Percentiles rank a stretch among this genome's conserved stretches.
Conservation (phyloP, 768 basidiomycete species). For the Neoboletus subvelutipes region DNA sequence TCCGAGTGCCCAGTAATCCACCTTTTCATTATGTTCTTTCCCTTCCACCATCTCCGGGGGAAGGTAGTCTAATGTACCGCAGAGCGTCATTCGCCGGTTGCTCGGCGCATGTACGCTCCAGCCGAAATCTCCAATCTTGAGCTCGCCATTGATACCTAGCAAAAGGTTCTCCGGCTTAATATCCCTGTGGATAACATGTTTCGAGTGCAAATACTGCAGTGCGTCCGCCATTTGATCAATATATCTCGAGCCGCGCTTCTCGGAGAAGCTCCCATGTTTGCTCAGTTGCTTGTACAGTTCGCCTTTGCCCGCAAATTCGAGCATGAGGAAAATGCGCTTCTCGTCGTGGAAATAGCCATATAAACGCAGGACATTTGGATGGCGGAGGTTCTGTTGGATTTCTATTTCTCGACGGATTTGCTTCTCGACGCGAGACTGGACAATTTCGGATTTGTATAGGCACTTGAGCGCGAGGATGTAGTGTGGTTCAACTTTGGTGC, state of each 20-base stretch:
- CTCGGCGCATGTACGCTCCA: constrained; percentile 98
- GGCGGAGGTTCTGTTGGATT: constrained; percentile 94
- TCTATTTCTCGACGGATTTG: constrained; percentile 98
- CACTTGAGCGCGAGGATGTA: constrained; percentile 98
- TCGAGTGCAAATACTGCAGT: constrained; percentile 84
- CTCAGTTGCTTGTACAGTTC: constrained; percentile 96
- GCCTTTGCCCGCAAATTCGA: constrained; percentile 96
- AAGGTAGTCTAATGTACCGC: constrained; percentile 94
- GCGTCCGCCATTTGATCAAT: constrained; percentile 99
- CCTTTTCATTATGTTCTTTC: constrained; percentile 83
- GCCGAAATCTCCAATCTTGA: constrained; percentile 98
- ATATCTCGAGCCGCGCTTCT: constrained; percentile 85
- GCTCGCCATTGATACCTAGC: constrained; percentile 90
- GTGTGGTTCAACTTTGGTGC: constrained; percentile 82
- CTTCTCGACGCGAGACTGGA: constrained; percentile 89
- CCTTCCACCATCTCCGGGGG: constrained; percentile 99
- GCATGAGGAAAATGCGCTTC: constrained; percentile 96
- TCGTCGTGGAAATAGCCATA: constrained; percentile 99
- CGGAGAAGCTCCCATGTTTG: constrained; percentile 82
- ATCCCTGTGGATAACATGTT: constrained; percentile 98
- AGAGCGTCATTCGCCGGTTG: constrained; percentile 85
- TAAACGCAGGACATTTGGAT: constrained; percentile 90
- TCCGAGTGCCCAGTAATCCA: constrained; percentile 96
- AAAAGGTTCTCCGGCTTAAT: constrained; percentile 99
- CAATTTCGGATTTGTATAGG: constrained; percentile 94